Base-by-base conservation (phyloP, 192 early-diverging fungal genomes). In the Backusella mclennaniae region DNA sequence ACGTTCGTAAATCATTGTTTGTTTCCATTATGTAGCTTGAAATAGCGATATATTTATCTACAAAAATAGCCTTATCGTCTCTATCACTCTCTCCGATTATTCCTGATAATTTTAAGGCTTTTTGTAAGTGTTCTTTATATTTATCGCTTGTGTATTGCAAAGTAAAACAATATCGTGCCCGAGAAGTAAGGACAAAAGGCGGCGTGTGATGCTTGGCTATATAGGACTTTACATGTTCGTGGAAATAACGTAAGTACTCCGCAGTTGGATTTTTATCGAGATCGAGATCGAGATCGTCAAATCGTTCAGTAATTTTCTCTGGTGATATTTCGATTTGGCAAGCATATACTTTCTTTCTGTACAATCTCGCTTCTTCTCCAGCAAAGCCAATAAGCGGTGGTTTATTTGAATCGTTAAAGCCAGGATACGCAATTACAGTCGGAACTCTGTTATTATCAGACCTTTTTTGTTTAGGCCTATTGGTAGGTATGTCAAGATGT, bases 151-250 rank as follows among this genome's bases (percentile, higher is more conserved):
- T 23, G 31, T 71, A 29, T 7, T 71, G 70, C 21, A 71, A 14
- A 15, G 70, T 71, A 31, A 71, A 49, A 19, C 70, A 71, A 44
- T 71, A 71, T 31, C 70, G 39, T 31, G 42, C 26, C 17, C 70
- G 41, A 41, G 70, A 44, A 26, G 26, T 49, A 31, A 49, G 41
- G 26, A 49, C 23, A 29, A 63, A 63, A 29, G 56, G 56, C 9
- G 56, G 56, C 26, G 9, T 63, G 23, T 63, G 56, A 11, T 23
- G 23, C 9, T 29, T 11, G 7, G 23, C 23, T 63, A 63, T 29
- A 29, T 63, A 63, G 2, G 26, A 12, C 26, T 63, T 63, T 11
- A 63, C 56, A 29, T 63, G 56, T 4, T 63, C 56, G 9, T 63
- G 56, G 21, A 63, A 63, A 23, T 63, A 63, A 29, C 4, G 26